Evolutionary conservation across 1,139 yeast species (phyloP).

Genomic region (Pichia inconspicua): DNA sequence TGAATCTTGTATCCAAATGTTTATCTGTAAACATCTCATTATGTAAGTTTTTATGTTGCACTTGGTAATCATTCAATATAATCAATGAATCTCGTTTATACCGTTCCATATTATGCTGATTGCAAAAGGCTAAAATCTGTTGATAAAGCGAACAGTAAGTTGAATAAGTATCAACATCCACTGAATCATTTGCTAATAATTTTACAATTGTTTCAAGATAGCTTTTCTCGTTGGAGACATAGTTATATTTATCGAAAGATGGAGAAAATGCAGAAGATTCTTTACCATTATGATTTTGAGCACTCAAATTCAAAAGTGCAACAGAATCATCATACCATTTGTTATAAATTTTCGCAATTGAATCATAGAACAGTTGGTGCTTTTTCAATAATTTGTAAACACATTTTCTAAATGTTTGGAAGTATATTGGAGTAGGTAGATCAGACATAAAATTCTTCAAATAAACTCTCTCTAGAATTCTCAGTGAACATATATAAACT

Average conservation of each 20-base stretch:
- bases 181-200: slow-evolving; percentile 27
- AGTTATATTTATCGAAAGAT: slow-evolving; percentile 17
- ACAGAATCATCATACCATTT: slow-evolving; percentile 16
- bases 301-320: slow-evolving; percentile 2
- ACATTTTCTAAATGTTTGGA: slow-evolving; percentile 23
- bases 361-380: slow-evolving; percentile 26
- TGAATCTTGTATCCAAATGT: slow-evolving; percentile 25
- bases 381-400: slow-evolving; percentile 25
- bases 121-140: slow-evolving; percentile 33
- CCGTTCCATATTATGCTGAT: slow-evolving; percentile 22
- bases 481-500: slow-evolving; percentile 36
- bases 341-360: slow-evolving; percentile 18
- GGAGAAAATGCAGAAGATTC: slow-evolving; percentile 17
- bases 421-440: slow-evolving; percentile 25
- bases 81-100: slow-evolving; percentile 20
- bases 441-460: slow-evolving; percentile 30
- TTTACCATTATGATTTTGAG: neutral
- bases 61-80: slow-evolving; percentile 25
- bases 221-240: slow-evolving; percentile 15
- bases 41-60: slow-evolving; percentile 22
- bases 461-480: slow-evolving; percentile 34
- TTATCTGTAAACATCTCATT: slow-evolving; percentile 33
- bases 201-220: slow-evolving; percentile 26
- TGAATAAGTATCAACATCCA: slow-evolving; percentile 32
- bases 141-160: slow-evolving; percentile 38